Percentiles rank a stretch among this genome's conserved stretches.
These are phyloP conservation scores for Trametes gibbosa DNA, from an alignment of 768 basidiomycete genomes.

Conservation along the genomic window DNA sequence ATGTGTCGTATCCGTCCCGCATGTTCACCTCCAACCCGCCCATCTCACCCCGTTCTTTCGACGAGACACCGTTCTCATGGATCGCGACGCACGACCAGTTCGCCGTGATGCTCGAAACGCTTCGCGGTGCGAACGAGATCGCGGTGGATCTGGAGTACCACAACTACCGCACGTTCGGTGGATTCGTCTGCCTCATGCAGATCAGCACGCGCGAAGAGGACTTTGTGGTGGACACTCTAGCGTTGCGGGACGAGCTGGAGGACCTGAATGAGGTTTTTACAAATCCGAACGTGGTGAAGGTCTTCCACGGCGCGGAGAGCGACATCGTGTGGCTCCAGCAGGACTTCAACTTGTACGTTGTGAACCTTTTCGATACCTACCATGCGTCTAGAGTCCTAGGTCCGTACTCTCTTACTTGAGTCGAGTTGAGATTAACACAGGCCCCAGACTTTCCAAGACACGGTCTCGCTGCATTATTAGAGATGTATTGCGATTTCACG, in stretches of 20 bases:
- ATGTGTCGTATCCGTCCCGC: slow-evolving; percentile 66
- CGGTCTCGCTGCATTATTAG: slow-evolving; percentile 79
- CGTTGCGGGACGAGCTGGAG: slow-evolving; percentile 69
- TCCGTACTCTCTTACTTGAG: slow-evolving; percentile 26
- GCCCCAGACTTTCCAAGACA: slow-evolving; percentile 74
- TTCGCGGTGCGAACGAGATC: slow-evolving; percentile 70
- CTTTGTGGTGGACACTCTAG: slow-evolving; percentile 83
- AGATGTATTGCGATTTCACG: slow-evolving; percentile 85
- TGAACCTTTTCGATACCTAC: slow-evolving; percentile 96
- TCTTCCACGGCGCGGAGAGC: slow-evolving; percentile 92
- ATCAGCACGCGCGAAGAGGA: slow-evolving; percentile 81
- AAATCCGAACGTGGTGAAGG: slow-evolving; percentile 82
- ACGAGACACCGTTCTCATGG: slow-evolving; percentile 67
- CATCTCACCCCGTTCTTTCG: slow-evolving; percentile 54
- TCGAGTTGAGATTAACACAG: not conserved
- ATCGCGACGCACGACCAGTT: slow-evolving; percentile 59
- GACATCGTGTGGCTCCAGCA: slow-evolving; percentile 97
- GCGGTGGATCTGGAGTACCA: slow-evolving; percentile 97
- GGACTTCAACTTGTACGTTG: slow-evolving; percentile 90
- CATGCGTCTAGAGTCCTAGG: slow-evolving; percentile 88
- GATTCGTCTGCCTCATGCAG: slow-evolving; percentile 94
- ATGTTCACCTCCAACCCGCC: slow-evolving; percentile 58
- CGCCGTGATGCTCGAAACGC: slow-evolving; percentile 58
- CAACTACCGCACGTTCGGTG: slow-evolving; percentile 76
- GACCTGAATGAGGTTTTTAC: slow-evolving; percentile 82